Base-by-base conservation (phyloP, 148 eudicot species). In the Camellia japonica region DNA sequence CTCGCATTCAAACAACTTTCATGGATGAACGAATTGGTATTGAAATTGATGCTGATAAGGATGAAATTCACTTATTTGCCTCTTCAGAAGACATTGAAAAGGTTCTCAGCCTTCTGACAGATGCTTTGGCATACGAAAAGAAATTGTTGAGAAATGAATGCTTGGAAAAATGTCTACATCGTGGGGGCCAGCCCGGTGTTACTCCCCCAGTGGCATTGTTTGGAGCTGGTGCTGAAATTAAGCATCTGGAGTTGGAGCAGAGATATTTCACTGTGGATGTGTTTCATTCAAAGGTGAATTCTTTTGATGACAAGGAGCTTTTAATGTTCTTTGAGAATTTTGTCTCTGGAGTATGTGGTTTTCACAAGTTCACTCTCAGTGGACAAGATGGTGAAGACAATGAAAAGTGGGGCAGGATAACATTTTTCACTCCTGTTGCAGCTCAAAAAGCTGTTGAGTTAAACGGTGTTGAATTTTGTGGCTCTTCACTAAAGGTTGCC, bases 201-300 rank as follows among this genome's bases (percentile, higher is more conserved):
- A 42, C 52, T 5, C n/a, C 19, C 47, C n/a, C 72, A 15, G 72
- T 68, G 47, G 72, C 72, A 68, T 43, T 68, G 51, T 43, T 68
- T 68, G 72, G 72, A 42, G 52, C 72, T 42, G 72, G 72, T 43
- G 72, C 72, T 68, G 72, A 68, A 43, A 68, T 68, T 42, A 68
- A 43, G 47, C 72, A 68, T 68, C 52, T 68, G 72, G 72, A 68
- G 72, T 43, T 68, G 47, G 72, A 44, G 47, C 47, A 43, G 72
- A 68, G 72, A 43, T 68, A 16, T 44, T 68, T 68, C 54, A 68
- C 72, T 15, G 51, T 68, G 18, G 52, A 68, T 68, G 72, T 68
- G 18, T 68, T 7, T 43, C 72, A 68, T 44, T 68, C 52, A 14
- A 14, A 68, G 15, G 72, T 7, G 0, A 68, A 43, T 68, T 14